Evolutionary conservation across 352 stramenopile genomes (phyloP).

Genomic region (Globisporangium radiosum): DNA sequence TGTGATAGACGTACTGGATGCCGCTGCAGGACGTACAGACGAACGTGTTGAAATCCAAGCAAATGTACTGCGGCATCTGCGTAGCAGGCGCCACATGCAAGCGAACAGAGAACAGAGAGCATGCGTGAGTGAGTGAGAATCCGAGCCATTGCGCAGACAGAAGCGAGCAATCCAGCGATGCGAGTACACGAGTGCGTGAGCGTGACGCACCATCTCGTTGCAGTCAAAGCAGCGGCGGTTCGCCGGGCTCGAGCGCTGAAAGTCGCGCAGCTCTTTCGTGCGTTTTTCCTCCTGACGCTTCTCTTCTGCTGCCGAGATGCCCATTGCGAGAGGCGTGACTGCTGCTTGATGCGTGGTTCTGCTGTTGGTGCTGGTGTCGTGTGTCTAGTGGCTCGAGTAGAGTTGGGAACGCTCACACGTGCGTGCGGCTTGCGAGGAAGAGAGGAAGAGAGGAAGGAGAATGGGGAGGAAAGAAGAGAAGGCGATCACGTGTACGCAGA

Average conservation of each 20-base stretch:
- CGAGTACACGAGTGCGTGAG: not conserved
- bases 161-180: too few species aligned
- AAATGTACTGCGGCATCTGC: slow-evolving; percentile 90
- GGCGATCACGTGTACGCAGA: not conserved
- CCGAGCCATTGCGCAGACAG: too few species aligned
- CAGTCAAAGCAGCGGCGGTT: slow-evolving; percentile 89
- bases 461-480: too few species aligned
- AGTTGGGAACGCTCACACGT: not conserved
- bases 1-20: slow-evolving; percentile 76
- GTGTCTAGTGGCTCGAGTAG: not conserved
- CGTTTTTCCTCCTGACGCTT: slow-evolving; percentile 79
- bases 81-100: slow-evolving; percentile 1
- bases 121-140: not conserved
- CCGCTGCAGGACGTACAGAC: slow-evolving; percentile 92
- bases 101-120: not conserved
- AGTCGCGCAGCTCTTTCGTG: slow-evolving; percentile 82
- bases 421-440: not conserved
- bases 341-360: not conserved
- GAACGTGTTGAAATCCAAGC: slow-evolving; percentile 92
- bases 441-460: not conserved
- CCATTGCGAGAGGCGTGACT: not conserved
- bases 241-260: slow-evolving; percentile 58
- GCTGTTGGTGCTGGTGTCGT: not conserved
- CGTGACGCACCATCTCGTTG: slow-evolving; percentile 76
- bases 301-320: slow-evolving; percentile 36